phyloP scores from a whole-genome alignment of 1,139 yeast species.

The Magnusiomyces ingens region DNA sequence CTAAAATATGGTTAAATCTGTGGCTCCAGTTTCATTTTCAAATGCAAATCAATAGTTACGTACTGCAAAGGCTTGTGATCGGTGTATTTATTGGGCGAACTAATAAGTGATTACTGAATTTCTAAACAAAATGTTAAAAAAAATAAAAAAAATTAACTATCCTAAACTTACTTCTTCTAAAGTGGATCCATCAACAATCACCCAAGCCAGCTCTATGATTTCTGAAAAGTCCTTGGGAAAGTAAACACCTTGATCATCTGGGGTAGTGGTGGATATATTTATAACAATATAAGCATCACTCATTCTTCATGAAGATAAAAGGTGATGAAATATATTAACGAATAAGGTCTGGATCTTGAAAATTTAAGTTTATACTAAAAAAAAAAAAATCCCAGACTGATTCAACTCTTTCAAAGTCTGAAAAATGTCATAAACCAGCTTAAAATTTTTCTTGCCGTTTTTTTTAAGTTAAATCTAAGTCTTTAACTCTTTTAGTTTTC shows the following conservation, averaged over 20 bases:
- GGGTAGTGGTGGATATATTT: constrained; percentile 53
- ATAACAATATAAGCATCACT: constrained; percentile 57
- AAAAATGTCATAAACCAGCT: no score
- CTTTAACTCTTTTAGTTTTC: no score
- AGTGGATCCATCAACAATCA: constrained; percentile 38
- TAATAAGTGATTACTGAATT: constrained; percentile 40
- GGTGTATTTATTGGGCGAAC: constrained; percentile 65
- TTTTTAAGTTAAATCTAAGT: no score
- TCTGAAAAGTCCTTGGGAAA: constrained; percentile 61
- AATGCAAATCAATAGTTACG: constrained; percentile 8
- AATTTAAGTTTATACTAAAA: no score
- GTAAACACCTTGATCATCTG: constrained; percentile 56
- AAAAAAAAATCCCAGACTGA: no score
- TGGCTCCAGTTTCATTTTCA: background rate
- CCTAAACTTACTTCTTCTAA: constrained; percentile 24
- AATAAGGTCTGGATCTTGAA: no score
- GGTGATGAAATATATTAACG: no score
- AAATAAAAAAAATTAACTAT: background rate
- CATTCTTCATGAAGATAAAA: constrained; percentile 32
- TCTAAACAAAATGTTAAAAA: constrained; percentile 12
- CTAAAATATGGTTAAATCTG: background rate
- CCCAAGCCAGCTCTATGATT: constrained; percentile 62
- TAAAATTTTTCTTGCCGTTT: no score
- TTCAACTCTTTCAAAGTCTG: no score
- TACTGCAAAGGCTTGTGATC: constrained; percentile 53